Percentiles rank a stretch among this genome's conserved stretches.
Evolutionary conservation across 352 stramenopile genomes (phyloP).

Genomic region (Aphanomyces stellatus): DNA sequence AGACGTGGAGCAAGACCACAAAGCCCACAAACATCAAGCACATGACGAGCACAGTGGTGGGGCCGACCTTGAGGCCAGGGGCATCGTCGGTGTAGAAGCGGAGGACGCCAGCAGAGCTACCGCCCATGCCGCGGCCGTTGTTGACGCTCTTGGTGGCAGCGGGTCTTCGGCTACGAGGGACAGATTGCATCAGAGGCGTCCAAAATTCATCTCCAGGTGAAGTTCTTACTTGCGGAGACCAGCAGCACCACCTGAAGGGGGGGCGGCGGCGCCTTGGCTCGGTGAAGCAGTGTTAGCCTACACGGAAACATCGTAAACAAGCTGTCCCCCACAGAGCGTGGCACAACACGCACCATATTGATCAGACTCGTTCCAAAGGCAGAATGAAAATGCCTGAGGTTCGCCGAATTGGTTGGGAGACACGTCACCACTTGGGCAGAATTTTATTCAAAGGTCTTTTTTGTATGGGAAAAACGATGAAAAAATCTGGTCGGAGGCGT

Average conservation of each 20-base stretch:
- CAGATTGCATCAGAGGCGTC: background rate
- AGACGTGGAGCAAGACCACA: conserved; percentile 96
- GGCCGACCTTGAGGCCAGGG: conserved; percentile 92
- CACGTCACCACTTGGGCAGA: conserved; percentile 16
- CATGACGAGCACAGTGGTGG: conserved; percentile 92
- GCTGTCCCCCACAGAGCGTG: background rate
- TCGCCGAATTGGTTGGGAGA: conserved; percentile 6
- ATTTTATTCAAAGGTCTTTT: conserved; percentile 11
- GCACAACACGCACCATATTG: background rate
- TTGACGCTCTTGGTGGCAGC: conserved; percentile 40
- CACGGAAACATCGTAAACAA: too few relatives aligned
- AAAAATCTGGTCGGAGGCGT: too few relatives aligned
- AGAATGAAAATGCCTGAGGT: conserved; percentile 9
- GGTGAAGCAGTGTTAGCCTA: conserved; percentile 5
- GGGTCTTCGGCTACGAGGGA: conserved; percentile 37
- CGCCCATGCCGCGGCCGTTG: conserved; percentile 75
- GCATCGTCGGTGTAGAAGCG: conserved; percentile 97
- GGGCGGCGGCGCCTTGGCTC: conserved; percentile 3
- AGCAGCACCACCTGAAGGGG: conserved; percentile 9
- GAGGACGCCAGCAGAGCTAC: conserved; percentile 88
- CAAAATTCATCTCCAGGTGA: background rate
- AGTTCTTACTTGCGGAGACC: conserved; percentile 14
- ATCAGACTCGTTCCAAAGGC: conserved; percentile 9
- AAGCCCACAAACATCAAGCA: conserved; percentile 94
- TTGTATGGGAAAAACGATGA: too few relatives aligned